Evolutionary conservation across 768 basidiomycete species (phyloP).

Genomic region (Boletus fagicola): DNA sequence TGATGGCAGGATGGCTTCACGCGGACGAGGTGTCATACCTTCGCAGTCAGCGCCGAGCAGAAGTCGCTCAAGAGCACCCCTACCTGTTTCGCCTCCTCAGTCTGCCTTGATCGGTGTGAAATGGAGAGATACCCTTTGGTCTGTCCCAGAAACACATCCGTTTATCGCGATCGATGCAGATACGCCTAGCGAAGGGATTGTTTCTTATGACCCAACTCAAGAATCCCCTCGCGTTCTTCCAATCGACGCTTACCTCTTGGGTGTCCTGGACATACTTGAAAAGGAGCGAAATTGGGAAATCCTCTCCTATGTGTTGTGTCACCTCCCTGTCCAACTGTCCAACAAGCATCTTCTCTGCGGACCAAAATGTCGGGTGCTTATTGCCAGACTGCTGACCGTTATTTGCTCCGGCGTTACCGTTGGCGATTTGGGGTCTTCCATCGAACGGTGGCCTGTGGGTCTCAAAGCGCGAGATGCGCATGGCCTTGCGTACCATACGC

Average conservation of each 20-base stretch:
- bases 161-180: conserved; percentile 56
- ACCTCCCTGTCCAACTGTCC: conserved; percentile 84
- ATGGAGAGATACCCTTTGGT: conserved; percentile 57
- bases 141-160: conserved; percentile 60
- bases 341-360: conserved; percentile 99
- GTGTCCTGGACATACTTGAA: conserved; percentile 63
- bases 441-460: conserved; percentile 58
- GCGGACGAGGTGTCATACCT: conserved; percentile 47
- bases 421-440: conserved; percentile 52
- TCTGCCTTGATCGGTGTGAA: conserved; percentile 30
- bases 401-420: conserved; percentile 66
- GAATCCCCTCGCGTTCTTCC: conserved; percentile 54
- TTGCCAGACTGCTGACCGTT: conserved; percentile 59
- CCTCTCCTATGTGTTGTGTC: conserved; percentile 85
- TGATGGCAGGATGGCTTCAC: conserved; percentile 49
- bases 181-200: conserved; percentile 63
- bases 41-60: conserved; percentile 51
- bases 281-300: conserved; percentile 89
- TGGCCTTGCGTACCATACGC: conserved; percentile 80
- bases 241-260: conserved; percentile 68
- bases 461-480: conserved; percentile 81
- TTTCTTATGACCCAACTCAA: conserved; percentile 58
- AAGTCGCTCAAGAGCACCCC: conserved; percentile 59
- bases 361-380: conserved; percentile 63
- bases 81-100: conserved; percentile 29